Base-by-base conservation (phyloP, 768 basidiomycete genomes). In the Tulasnella sp. region DNA sequence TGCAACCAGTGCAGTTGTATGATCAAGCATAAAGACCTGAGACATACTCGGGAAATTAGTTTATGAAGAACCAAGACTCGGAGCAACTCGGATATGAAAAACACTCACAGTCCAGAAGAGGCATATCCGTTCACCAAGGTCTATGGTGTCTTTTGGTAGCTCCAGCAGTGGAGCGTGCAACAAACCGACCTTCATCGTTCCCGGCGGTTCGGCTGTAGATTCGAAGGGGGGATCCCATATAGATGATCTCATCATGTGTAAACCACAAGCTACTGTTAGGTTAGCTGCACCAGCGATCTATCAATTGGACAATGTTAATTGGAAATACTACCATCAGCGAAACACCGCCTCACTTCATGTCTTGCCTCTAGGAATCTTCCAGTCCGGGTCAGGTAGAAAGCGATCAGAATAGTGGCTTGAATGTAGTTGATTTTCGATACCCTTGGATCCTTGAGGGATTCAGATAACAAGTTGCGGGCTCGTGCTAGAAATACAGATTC, bases 211-310 rank as follows among this genome's bases (percentile, higher is more conserved):
- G 0, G 20, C 32, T 20, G 15, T 44, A 12, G 33, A 34, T 32
- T 47, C 32, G 8, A 34, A 22, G 6, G 45, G 20, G 7, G 49
- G 25, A 25, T 51, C 5, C 49, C 49, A 51, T 27, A 15, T 25
- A 10, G 49, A 51, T 4, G 51, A 53, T 1, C 22, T 53, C 33
- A 53, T 53, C 44, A 53, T 56, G 37, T 56, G 55, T 4, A 56
- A 34, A 22, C 45, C 54, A 41, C 53, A 54, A 13, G 42, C 43
- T 24, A 56, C 41, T 32, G 45, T 45, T n/a, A 56, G 31, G 28
- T 37, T 12, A 24, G 37, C 29, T 4, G 53, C 35, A 32, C 55
- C 53, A 19, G 53, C 34, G 8, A 55, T 27, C 54, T 43, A 32
- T 27, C 15, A 54, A 24, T 16, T 10, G 24, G 45, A 34, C 45